Evolutionary conservation across 2,329 filamentous ascomycete genomes (phyloP), one percentile per base, ranked within the genome.

Genomic region (Colletotrichum shisoi): DNA sequence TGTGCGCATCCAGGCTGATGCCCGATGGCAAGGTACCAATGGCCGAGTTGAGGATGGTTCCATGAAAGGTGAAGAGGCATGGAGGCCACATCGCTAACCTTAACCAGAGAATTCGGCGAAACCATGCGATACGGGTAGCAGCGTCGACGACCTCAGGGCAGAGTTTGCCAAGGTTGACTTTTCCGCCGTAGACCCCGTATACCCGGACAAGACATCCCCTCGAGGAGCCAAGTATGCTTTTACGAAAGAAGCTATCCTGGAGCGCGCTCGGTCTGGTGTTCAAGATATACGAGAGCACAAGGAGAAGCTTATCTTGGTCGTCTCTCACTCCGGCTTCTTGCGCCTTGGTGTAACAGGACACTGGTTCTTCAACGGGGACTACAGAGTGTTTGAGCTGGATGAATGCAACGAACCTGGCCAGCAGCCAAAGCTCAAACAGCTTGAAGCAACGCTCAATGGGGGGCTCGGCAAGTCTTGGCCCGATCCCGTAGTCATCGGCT

Each of bases 301-400:
- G 0, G 88, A 91, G 76, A 85, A 86, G 71, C 80, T 88, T 58
- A 82, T 91, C 61, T 81, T 88, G 11, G 87, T 91, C 0, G 87
- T 91, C 4, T 85, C 85, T 1, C 88, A 91, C 76, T 87, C 88
- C 2, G 87, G 83, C 0, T 91, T 90, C 73, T 71, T 91, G 69
- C 78, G 87, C n/a, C 74, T 80, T 3, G 86, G 82, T 9, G 82
- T 90, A 8, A 82, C 81, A 9, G 84, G 86, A 2, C 79, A 79
- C 70, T 84, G 79, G 78, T 87, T 80, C 71, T 84, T 83, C 73
- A 90, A 90, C 69, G 85, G 84, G 12, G 88, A 91, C 71, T 91
- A 87, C 74, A 82, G 88, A 13, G 78, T 90, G 37, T 90, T 90
- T 71, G 82, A 85, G 19, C 87, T 87, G 70, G 80, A 73, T 73